A percentile compares a stretch with the other conserved stretches of the same genome.
phyloP scores from a whole-genome alignment of 805 yeast species.

The Hanseniaspora nectarophila region DNA sequence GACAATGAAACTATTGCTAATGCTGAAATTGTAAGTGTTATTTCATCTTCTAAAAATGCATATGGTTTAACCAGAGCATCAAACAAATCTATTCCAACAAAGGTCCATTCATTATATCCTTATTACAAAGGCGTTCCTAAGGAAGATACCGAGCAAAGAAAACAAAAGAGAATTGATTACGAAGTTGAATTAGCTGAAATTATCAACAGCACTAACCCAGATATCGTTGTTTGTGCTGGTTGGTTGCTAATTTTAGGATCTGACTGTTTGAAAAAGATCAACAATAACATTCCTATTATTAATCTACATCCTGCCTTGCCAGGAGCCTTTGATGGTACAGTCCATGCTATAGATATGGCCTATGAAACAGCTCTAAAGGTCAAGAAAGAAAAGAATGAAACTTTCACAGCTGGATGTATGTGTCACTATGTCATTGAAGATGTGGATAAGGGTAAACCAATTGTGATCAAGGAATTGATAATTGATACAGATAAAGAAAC shows the following conservation, averaged over 20 bases:
- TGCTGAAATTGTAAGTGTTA: conserved; percentile 45
- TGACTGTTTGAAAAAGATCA: conserved; percentile 54
- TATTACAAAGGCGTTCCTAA: conserved; percentile 70
- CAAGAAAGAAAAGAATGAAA: conserved; percentile 32
- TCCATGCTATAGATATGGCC: conserved; percentile 87
- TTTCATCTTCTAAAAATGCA: conserved; percentile 78
- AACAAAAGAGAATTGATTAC: conserved; percentile 53
- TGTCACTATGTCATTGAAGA: conserved; percentile 92
- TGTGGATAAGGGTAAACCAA: conserved; percentile 87
- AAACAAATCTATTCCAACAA: conserved; percentile 56
- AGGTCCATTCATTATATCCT: conserved; percentile 53
- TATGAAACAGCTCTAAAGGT: conserved; percentile 81
- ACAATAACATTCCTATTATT: conserved; percentile 61
- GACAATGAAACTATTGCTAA: conserved; percentile 29
- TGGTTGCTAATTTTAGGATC: conserved; percentile 92
- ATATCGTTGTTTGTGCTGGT: conserved; percentile 91
- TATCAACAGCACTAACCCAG: conserved; percentile 56
- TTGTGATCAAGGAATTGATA: conserved; percentile 67
- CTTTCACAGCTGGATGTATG: conserved; percentile 81
- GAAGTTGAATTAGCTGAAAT: conserved; percentile 66
- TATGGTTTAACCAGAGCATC: conserved; percentile 75
- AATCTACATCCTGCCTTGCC: conserved; percentile 96
- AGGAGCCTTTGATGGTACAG: conserved; percentile 89
- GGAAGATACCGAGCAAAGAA: conserved; percentile 48
- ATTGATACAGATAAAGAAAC: conserved; percentile 55